Evolutionary conservation across 148 eudicot species (phyloP), one percentile per base, ranked within the genome.

Genomic region (Persicaria maculosa): DNA sequence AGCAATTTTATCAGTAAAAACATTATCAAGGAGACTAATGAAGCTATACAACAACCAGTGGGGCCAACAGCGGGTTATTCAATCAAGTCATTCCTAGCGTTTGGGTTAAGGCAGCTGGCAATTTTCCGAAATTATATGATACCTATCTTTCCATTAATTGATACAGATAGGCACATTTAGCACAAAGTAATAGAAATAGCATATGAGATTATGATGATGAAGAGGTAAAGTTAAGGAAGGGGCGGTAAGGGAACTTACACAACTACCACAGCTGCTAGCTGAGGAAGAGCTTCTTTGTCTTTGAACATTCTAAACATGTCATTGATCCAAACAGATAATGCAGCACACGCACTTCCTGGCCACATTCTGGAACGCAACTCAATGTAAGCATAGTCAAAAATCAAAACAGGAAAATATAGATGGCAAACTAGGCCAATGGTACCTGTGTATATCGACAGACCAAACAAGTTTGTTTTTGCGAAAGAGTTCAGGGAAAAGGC

Each of bases 401-500:
- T 69, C 62, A 44, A 72, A 57, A 68, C 54, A 57, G 65, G 47
- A 12, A 59, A 5, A 31, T 44, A 44, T 40, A 55, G 47, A 65
- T 14, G 70, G 19, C 5, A 6, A 43, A 4, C 15, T 65, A 4
- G 12, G 47, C 44, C n/a, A 4, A 72, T 43, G 44, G 68, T 84
- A 92, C 98, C 98, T 90, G 83, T 94, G 98, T 75, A 94, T 85
- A 76, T 94, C 97, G 72, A 90, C 92, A 77, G 98, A 88, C 91
- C 96, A 94, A 58, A 91, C 88, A 43, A 87, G 86, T 79, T 87
- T 90, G 84, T 84, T 91, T 44, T 67, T 79, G 61, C 97, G 96
- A 69, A 77, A 92, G 72, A 94, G 69, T 85, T 94, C 98, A 45
- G 98, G 98, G 78, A 82, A 94, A 44, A 94, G 84, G 20, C 98